Base-by-base conservation (phyloP, 2,329 filamentous ascomycete species). In the Thelonectria rubi region DNA sequence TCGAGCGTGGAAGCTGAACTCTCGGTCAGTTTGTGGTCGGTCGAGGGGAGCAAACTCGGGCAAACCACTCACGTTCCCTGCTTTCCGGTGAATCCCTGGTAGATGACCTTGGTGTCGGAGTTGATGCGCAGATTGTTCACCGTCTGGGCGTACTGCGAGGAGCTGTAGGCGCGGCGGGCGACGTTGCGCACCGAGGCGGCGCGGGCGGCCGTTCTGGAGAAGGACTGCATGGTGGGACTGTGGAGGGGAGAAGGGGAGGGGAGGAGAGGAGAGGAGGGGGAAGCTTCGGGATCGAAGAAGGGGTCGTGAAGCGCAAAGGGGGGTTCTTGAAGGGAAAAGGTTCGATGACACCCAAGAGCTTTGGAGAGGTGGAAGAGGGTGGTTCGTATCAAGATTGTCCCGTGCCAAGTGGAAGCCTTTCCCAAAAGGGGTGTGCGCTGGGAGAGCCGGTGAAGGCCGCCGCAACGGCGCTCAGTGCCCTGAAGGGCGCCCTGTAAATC, bases 31-130 rank as follows among this genome's bases (percentile, higher is more conserved):
- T 21, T 49, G 26, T 46, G 43, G 37, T 30, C 24, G 21, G 17
- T 43, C 3, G 10, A 9, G 14, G 34, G 17, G 20, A 30, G 32
- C 45, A 60, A 51, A 17, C 39, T 7, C 53, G 26, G 32, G 59
- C 34, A 47, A 30, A 30, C 46, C 56, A 89, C 90, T 81, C 80
- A 93, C 91, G 91, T 94, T 90, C 93, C 93, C 86, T 97, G 93
- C 86, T 92, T 95, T 78, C 94, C 94, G 59, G 94, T 98, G 81
- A 98, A 98, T 71, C 95, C 95, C 84, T 99, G 95, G 85, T 88
- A 98, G 75, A 98, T 84, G 71, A 99, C 93, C 84, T 95, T 96
- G 73, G 95, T 99, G 71, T 97, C 90, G 78, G 84, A 77, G 81
- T 93, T 97, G 84, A 98, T 94, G 81, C 93, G 91, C 75, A 98